Evolutionary conservation across 208 protist species (phyloP).

Genomic region (Novymonas esmeraldas): DNA sequence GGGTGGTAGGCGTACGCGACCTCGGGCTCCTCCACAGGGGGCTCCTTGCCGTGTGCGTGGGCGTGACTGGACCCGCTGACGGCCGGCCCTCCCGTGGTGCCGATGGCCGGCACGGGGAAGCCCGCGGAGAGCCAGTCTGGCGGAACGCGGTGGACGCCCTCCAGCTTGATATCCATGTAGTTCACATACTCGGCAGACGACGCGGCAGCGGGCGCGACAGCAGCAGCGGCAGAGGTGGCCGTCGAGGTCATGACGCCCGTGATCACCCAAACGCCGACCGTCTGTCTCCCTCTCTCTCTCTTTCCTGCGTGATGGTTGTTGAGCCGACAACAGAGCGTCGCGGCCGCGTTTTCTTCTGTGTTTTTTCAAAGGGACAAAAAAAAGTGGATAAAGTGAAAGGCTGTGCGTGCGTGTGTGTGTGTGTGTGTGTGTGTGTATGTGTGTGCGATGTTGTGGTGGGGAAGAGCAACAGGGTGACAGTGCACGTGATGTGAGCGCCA

Average conservation of each 20-base stretch:
- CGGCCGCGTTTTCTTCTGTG: too few species aligned
- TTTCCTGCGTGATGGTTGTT: constrained; percentile 2
- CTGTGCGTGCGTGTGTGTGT: neutral
- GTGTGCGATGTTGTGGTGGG: too few species aligned
- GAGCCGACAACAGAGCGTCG: neutral
- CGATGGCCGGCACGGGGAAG: constrained; percentile 5
- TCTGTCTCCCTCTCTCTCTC: neutral
- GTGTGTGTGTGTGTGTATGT: neutral
- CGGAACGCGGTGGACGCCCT: constrained; percentile 58
- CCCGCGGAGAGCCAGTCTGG: constrained; percentile 56
- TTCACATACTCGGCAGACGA: constrained; percentile 45
- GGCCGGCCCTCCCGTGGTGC: neutral
- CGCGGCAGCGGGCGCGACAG: neutral
- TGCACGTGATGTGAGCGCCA: too few species aligned
- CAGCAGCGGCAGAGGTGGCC: neutral
- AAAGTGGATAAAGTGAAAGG: neutral
- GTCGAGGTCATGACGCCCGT: neutral
- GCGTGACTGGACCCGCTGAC: neutral
- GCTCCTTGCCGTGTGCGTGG: constrained; percentile 9
- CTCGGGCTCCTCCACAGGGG: constrained; percentile 10
- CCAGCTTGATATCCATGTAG: constrained; percentile 80
- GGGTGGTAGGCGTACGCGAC: constrained; percentile 52
- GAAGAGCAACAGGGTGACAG: too few species aligned
- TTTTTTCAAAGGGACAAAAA: neutral
- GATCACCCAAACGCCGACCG: neutral